Evolutionary conservation across 208 protist species (phyloP).

Genomic region (Crithidia sp.): DNA sequence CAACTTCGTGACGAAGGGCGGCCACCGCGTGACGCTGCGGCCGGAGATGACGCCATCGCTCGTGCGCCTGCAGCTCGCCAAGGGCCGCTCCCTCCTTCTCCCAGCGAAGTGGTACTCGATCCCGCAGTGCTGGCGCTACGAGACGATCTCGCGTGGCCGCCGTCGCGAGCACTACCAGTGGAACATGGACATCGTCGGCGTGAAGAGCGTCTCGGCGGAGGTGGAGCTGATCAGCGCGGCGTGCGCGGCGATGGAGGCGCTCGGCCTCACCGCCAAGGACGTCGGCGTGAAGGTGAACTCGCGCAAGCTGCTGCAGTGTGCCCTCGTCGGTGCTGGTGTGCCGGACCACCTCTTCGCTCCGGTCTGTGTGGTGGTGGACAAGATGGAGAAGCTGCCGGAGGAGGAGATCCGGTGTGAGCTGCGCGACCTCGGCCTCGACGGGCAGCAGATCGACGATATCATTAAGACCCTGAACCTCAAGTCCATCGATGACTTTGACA

Average conservation of each 20-base stretch:
- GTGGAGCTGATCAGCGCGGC: constrained; percentile 93
- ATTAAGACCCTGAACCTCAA: constrained; percentile 80
- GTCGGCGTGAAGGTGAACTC: constrained; percentile 94
- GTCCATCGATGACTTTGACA: constrained; percentile 86
- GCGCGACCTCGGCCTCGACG: constrained; percentile 59
- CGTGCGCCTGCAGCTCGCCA: constrained; percentile 89
- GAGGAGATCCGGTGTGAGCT: constrained; percentile 88
- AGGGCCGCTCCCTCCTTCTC: constrained; percentile 88
- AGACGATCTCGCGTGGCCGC: constrained; percentile 94
- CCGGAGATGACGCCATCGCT: constrained; percentile 97
- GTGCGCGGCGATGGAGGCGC: constrained; percentile 74
- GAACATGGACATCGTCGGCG: constrained; percentile 97
- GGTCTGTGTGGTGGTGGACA: constrained; percentile 96
- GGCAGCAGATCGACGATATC: constrained; percentile 73
- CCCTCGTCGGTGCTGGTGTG: constrained; percentile 80
- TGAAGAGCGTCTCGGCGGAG: constrained; percentile 89
- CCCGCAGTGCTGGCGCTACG: constrained; percentile 97
- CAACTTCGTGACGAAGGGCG: constrained; percentile 95
- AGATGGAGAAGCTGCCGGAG: constrained; percentile 93
- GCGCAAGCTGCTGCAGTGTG: constrained; percentile 90
- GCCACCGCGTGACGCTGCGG: constrained; percentile 91
- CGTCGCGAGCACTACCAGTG: constrained; percentile 97
- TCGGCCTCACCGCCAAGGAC: constrained; percentile 89
- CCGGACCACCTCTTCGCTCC: constrained; percentile 82
- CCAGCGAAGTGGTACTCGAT: constrained; percentile 96